These are phyloP conservation scores for Fimicolochytrium jonesii DNA, from an alignment of 192 early-diverging fungal genomes.

Conservation along the genomic window DNA sequence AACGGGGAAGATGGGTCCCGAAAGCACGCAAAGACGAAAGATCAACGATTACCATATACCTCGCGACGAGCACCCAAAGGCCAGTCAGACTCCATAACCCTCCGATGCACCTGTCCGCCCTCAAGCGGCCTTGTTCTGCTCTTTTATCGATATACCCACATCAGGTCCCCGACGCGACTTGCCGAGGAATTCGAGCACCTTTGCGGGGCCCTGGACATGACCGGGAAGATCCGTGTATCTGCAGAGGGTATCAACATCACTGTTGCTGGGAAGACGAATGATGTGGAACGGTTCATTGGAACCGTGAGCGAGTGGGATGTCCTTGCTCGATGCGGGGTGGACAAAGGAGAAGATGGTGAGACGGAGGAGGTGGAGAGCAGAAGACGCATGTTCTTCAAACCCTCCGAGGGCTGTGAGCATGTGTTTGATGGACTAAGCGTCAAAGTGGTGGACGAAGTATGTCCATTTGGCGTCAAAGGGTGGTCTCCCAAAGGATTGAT, in stretches of 20 bases:
- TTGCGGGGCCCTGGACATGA: not conserved
- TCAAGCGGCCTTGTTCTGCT: constrained; percentile 24
- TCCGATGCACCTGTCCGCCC: constrained; percentile 16
- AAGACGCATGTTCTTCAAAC: constrained; percentile 57
- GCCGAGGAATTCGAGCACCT: constrained; percentile 3
- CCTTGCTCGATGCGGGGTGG: constrained; percentile 10
- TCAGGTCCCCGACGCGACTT: not conserved
- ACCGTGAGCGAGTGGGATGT: constrained; percentile 26
- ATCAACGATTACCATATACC: not conserved
- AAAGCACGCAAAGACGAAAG: not conserved
- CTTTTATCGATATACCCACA: constrained; percentile 20
- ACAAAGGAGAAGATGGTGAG: not conserved
- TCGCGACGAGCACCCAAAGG: constrained; percentile 26
- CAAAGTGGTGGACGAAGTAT: constrained; percentile 61
- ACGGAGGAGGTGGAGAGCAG: not conserved
- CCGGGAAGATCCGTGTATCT: constrained; percentile 40
- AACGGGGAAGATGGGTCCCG: too few species aligned
- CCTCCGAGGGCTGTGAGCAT: constrained; percentile 57
- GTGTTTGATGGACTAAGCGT: constrained; percentile 55
- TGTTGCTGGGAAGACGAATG: constrained; percentile 43
- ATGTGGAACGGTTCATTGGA: constrained; percentile 44
- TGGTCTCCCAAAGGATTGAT: not conserved
- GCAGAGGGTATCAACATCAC: constrained; percentile 67
- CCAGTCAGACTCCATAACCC: constrained; percentile 18
- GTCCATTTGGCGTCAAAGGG: constrained; percentile 49